phyloP scores from a whole-genome alignment of 2,329 filamentous ascomycete genomes.

The Neofusicoccum ribis region DNA sequence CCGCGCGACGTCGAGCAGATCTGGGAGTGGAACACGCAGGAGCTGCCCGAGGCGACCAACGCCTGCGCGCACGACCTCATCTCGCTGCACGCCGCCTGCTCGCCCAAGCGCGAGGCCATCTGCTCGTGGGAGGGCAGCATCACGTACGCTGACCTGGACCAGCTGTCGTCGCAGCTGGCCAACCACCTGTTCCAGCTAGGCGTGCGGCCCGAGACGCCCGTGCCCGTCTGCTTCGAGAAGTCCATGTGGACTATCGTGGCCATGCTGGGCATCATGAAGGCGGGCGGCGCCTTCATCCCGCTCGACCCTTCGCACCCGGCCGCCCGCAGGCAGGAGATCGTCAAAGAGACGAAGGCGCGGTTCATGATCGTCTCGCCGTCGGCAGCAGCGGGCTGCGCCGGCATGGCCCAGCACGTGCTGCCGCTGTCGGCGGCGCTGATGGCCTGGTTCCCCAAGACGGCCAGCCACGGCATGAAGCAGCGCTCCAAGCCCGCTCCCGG shows the following conservation, averaged over 20 bases:
- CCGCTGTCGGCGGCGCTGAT: conserved; percentile 40
- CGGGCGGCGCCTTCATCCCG: conserved; percentile 27
- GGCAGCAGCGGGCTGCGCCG: not conserved
- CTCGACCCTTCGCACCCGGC: conserved; percentile 27
- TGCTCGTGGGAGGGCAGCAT: conserved; percentile 53
- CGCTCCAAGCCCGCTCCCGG: not conserved
- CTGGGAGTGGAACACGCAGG: not conserved
- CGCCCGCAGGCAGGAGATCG: not conserved
- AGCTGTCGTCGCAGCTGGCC: conserved; percentile 35
- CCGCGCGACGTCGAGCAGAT: not conserved
- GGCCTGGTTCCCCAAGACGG: conserved; percentile 22
- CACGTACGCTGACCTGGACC: conserved; percentile 50
- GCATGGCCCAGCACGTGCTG: conserved; percentile 30
- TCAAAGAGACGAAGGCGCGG: not conserved
- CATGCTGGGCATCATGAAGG: conserved; percentile 39
- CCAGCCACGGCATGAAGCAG: not conserved
- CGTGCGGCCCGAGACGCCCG: conserved; percentile 20
- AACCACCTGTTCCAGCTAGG: conserved; percentile 40
- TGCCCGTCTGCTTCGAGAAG: conserved; percentile 16
- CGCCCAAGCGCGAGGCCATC: conserved; percentile 47
- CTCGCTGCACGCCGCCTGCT: conserved; percentile 37
- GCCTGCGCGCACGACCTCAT: conserved; percentile 51
- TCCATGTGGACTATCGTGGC: conserved; percentile 33
- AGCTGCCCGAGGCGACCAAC: conserved; percentile 28
- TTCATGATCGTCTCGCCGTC: not conserved